These are phyloP conservation scores for Rhododendron williamsianum DNA, from an alignment of 148 eudicot genomes.

Conservation along the genomic window DNA sequence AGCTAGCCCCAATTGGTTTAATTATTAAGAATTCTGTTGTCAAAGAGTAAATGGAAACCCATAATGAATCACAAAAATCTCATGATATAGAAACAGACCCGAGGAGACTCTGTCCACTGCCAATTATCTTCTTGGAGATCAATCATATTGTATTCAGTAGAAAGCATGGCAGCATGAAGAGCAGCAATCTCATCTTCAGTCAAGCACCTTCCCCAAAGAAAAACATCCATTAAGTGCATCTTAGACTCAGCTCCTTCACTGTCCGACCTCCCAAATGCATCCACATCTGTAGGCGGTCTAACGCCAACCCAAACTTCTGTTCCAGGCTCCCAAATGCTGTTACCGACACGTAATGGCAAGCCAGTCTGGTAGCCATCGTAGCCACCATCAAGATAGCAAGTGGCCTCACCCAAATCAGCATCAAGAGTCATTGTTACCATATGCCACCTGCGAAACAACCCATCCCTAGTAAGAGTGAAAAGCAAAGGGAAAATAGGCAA, in stretches of 20 bases:
- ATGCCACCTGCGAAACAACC: conserved; percentile 75
- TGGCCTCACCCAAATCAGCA: conserved; percentile 94
- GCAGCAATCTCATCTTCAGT: conserved; percentile 84
- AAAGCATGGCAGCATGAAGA: conserved; percentile 71
- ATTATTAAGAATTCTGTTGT: neutral
- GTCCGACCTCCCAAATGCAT: conserved; percentile 96
- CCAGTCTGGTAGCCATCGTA: conserved; percentile 82
- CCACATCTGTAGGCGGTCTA: conserved; percentile 82
- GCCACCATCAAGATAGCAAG: conserved; percentile 89
- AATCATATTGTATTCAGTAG: conserved; percentile 56
- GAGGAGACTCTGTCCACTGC: conserved; percentile 94
- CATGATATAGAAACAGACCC: conserved; percentile 46
- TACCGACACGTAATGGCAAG: conserved; percentile 55
- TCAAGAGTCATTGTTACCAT: conserved; percentile 84
- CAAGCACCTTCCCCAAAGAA: conserved; percentile 98
- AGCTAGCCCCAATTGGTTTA: neutral
- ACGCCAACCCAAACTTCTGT: conserved; percentile 94
- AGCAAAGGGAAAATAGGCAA: neutral
- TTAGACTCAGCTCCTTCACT: conserved; percentile 95
- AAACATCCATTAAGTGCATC: conserved; percentile 97
- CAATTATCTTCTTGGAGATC: conserved; percentile 85
- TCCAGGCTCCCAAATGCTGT: conserved; percentile 87
- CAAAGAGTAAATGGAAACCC: neutral
- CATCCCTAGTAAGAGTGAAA: neutral
- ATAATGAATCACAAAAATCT: neutral